phyloP scores from a whole-genome alignment of 2,329 filamentous ascomycete species.

The Colletotrichum sp. region DNA sequence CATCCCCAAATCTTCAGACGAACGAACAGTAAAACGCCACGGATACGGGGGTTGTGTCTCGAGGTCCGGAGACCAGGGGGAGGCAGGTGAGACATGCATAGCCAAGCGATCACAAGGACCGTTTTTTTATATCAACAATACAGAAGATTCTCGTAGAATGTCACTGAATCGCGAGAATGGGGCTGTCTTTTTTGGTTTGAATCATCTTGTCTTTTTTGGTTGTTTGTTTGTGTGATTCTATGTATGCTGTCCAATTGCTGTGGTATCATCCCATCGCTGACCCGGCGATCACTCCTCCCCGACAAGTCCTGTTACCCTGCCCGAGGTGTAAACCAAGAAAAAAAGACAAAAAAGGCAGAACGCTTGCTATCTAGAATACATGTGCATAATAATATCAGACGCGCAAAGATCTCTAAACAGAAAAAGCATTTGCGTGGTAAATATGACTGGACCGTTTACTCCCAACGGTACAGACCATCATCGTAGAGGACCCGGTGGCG shows the following conservation, averaged over 20 bases:
- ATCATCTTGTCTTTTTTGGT: not conserved
- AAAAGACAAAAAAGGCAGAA: not conserved
- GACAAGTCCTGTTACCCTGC: not conserved
- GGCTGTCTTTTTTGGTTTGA: not conserved
- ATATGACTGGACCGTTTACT: conserved; percentile 30
- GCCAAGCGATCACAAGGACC: not conserved
- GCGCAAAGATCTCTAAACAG: not conserved
- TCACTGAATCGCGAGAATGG: not conserved
- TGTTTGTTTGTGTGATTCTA: not conserved
- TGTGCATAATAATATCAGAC: not conserved
- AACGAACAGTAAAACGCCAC: conserved; percentile 6
- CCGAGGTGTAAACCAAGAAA: not conserved
- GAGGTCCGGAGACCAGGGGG: not conserved
- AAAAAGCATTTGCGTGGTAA: not conserved
- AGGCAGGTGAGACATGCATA: conserved; percentile 14
- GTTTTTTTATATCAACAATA: not conserved
- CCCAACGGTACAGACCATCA: conserved; percentile 43
- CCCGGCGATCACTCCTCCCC: not conserved
- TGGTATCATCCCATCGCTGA: conserved; percentile 8
- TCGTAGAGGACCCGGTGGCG: conserved; percentile 41
- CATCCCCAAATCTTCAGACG: not conserved
- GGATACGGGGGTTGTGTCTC: not conserved
- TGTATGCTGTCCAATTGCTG: not conserved
- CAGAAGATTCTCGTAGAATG: not conserved
- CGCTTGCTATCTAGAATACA: conserved; percentile 1